Percentiles rank a stretch among this genome's conserved stretches.
phyloP scores from a whole-genome alignment of 306 rosid genomes.

The Oxytropis ochrocephala region DNA sequence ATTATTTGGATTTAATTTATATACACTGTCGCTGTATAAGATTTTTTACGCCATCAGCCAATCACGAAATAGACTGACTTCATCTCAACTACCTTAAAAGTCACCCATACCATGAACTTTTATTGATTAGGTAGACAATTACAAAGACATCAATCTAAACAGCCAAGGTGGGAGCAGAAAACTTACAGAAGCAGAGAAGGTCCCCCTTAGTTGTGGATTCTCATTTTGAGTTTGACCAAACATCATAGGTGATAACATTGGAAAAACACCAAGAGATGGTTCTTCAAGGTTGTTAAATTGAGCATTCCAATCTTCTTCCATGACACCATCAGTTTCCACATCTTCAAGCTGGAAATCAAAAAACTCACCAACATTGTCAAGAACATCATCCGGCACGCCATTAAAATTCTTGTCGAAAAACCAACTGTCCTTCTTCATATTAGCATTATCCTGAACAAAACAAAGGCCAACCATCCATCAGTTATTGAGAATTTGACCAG shows the following conservation, averaged over 20 bases:
- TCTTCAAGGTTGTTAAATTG: conserved; percentile 48
- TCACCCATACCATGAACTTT: too few species aligned
- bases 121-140: background rate
- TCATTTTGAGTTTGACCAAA: conserved; percentile 5
- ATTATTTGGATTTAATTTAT: too few species aligned
- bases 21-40: too few species aligned
- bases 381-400: conserved; percentile 30
- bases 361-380: conserved; percentile 30
- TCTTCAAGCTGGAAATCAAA: conserved; percentile 63
- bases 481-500: background rate
- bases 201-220: conserved; percentile 15
- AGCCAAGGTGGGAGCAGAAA: background rate
- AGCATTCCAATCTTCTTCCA: conserved; percentile 54
- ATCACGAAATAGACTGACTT: too few species aligned
- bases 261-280: conserved; percentile 38
- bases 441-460: conserved; percentile 20
- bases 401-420: conserved; percentile 35
- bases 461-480: background rate
- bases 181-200: conserved; percentile 44
- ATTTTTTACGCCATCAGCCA: too few species aligned
- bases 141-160: background rate
- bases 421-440: conserved; percentile 46
- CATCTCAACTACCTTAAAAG: too few species aligned
- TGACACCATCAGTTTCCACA: conserved; percentile 35
- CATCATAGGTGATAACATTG: conserved; percentile 14